A percentile compares a stretch with the other conserved stretches of the same genome.
Evolutionary conservation across 1,284 basidiomycete species (phyloP).

Genomic region (Butyriboletus appendiculatus): DNA sequence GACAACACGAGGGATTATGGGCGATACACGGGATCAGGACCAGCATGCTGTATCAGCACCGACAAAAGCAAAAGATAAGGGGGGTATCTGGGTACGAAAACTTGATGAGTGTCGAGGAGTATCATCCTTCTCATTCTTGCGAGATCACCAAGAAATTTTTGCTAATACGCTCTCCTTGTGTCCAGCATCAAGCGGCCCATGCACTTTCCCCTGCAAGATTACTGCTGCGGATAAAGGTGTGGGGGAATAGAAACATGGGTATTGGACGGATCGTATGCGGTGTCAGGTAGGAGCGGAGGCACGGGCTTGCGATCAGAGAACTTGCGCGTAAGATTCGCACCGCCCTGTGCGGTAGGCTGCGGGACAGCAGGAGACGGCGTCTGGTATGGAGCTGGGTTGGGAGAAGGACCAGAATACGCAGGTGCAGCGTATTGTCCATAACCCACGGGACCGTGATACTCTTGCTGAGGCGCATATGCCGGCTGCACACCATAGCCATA

Average conservation of each 20-base stretch:
- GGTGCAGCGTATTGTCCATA: conserved; percentile 21
- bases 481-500: conserved; percentile 20
- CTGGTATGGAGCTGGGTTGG: conserved; percentile 8
- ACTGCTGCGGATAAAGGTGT: conserved; percentile 11
- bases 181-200: conserved; percentile 3
- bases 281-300: conserved; percentile 30
- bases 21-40: conserved; percentile 1
- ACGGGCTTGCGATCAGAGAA: conserved; percentile 36
- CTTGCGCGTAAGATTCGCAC: conserved; percentile 36
- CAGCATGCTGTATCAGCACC: conserved; percentile 5
- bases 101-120: not conserved
- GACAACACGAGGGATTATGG: conserved; percentile 17
- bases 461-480: conserved; percentile 21
- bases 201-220: not conserved
- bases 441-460: conserved; percentile 16
- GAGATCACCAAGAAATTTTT: conserved; percentile 10
- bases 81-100: conserved; percentile 10
- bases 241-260: conserved; percentile 23
- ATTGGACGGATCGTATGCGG: conserved; percentile 26
- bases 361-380: conserved; percentile 14
- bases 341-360: conserved; percentile 19
- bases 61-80: not conserved
- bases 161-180: not conserved
- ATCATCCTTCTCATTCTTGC: conserved; percentile 1
- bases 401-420: conserved; percentile 8